Evolutionary conservation across 148 eudicot genomes (phyloP).

Genomic region (Selenicereus undatus): DNA sequence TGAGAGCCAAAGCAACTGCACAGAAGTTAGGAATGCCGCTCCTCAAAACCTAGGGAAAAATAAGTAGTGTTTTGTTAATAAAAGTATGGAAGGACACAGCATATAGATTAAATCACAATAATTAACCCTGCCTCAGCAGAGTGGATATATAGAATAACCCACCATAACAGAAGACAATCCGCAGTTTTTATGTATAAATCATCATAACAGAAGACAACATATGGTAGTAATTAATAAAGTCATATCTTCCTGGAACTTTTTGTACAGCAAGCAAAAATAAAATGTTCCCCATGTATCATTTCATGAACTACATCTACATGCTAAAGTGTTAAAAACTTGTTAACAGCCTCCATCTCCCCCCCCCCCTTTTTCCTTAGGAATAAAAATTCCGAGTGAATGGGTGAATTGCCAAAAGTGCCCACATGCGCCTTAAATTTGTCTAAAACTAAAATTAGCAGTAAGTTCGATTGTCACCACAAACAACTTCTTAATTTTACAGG

Average conservation of each 20-base stretch:
- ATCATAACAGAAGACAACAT: not conserved
- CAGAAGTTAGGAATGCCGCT: slow-evolving; percentile 95
- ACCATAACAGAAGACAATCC: not conserved
- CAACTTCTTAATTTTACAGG: too few species aligned
- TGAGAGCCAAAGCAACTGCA: slow-evolving; percentile 94
- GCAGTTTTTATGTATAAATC: not conserved
- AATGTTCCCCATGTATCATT: not conserved
- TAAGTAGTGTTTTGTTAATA: not conserved
- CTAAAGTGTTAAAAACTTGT: too few species aligned
- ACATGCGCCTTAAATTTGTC: too few species aligned
- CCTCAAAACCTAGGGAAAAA: slow-evolving; percentile 67
- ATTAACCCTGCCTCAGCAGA: not conserved
- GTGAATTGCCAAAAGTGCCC: not conserved
- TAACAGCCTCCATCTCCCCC: not conserved
- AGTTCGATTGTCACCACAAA: too few species aligned
- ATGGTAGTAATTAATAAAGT: too few species aligned
- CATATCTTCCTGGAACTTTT: too few species aligned
- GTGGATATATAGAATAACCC: not conserved
- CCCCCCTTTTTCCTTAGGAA: not conserved
- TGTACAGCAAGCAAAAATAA: too few species aligned
- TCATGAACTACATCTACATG: not conserved
- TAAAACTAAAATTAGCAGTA: too few species aligned
- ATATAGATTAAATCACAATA: not conserved
- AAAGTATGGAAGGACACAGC: not conserved
- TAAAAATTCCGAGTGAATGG: not conserved